phyloP scores from a whole-genome alignment of 1,284 basidiomycete genomes.

The Irpex sp. region DNA sequence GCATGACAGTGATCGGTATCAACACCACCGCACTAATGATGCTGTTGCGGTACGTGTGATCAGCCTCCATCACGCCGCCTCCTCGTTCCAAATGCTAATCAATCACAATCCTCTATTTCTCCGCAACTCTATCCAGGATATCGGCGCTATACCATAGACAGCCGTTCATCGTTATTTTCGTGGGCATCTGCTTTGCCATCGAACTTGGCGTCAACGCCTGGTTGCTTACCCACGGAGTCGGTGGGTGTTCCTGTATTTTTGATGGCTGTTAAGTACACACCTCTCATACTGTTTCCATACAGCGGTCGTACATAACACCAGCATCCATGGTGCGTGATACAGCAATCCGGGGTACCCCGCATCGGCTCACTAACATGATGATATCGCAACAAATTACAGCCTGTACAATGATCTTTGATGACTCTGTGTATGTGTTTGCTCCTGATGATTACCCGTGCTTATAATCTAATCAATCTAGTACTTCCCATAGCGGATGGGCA shows the following conservation, averaged over 20 bases:
- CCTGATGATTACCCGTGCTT: background rate
- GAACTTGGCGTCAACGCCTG: slow-evolving; percentile 44
- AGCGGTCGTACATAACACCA: slow-evolving; percentile 22
- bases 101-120: background rate
- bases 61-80: background rate
- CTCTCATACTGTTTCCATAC: background rate
- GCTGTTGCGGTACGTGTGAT: slow-evolving; percentile 41
- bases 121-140: slow-evolving; percentile 27
- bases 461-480: background rate
- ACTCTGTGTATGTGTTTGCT: slow-evolving; percentile 26
- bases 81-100: background rate
- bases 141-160: slow-evolving; percentile 41
- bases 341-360: background rate
- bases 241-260: background rate
- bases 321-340: slow-evolving; percentile 25
- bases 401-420: slow-evolving; percentile 52
- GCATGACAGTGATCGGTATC: slow-evolving; percentile 45
- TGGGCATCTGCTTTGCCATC: slow-evolving; percentile 34
- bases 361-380: background rate
- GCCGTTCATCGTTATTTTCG: slow-evolving; percentile 30
- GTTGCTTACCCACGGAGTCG: slow-evolving; percentile 27
- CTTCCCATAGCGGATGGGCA: slow-evolving; percentile 14
- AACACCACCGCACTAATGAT: slow-evolving; percentile 51
- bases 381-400: slow-evolving; percentile 26
- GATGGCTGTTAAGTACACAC: slow-evolving; percentile 32